phyloP scores from a whole-genome alignment of 2,329 filamentous ascomycete species.

The Ascochyta viciae-villosae region DNA sequence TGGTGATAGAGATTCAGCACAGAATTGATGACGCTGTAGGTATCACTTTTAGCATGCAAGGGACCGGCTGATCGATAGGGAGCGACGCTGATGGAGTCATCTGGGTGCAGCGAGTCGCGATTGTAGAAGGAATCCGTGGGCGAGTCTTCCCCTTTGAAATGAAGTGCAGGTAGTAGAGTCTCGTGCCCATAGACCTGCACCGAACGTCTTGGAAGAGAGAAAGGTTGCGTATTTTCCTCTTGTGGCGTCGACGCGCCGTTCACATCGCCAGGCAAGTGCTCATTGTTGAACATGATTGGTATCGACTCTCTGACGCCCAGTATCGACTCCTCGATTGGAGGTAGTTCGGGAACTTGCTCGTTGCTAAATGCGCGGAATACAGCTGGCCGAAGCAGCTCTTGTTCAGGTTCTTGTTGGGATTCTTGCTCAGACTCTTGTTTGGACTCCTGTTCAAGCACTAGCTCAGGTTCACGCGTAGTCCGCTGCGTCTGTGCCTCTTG shows the following conservation, averaged over 20 bases:
- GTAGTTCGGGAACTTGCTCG: slow-evolving; percentile 18
- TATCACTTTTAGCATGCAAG: slow-evolving; percentile 50
- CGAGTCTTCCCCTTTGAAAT: slow-evolving; percentile 44
- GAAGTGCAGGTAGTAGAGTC: slow-evolving; percentile 20
- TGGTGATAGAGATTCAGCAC: slow-evolving; percentile 52
- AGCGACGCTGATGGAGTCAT: slow-evolving; percentile 49
- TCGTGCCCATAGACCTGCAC: slow-evolving; percentile 23
- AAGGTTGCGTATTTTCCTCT: slow-evolving; percentile 21
- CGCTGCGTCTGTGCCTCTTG: slow-evolving; percentile 5
- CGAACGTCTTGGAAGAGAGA: slow-evolving; percentile 23
- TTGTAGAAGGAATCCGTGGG: slow-evolving; percentile 42
- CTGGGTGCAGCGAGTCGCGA: slow-evolving; percentile 44
- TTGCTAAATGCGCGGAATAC: slow-evolving; percentile 33
- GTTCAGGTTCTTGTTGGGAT: slow-evolving; percentile 7
- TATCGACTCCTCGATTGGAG: slow-evolving; percentile 50
- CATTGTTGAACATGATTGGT: slow-evolving; percentile 60
- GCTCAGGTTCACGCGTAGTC: neutral
- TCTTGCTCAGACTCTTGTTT: slow-evolving; percentile 20
- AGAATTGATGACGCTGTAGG: slow-evolving; percentile 53
- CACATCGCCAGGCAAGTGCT: slow-evolving; percentile 26
- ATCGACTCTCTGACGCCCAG: slow-evolving; percentile 62
- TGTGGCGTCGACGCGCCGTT: neutral
- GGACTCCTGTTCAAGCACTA: slow-evolving; percentile 11
- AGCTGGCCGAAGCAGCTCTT: slow-evolving; percentile 38
- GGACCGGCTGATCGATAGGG: slow-evolving; percentile 38